Conservation (phyloP, 2,329 filamentous ascomycete genomes). For the Grosmannia huntii region DNA sequence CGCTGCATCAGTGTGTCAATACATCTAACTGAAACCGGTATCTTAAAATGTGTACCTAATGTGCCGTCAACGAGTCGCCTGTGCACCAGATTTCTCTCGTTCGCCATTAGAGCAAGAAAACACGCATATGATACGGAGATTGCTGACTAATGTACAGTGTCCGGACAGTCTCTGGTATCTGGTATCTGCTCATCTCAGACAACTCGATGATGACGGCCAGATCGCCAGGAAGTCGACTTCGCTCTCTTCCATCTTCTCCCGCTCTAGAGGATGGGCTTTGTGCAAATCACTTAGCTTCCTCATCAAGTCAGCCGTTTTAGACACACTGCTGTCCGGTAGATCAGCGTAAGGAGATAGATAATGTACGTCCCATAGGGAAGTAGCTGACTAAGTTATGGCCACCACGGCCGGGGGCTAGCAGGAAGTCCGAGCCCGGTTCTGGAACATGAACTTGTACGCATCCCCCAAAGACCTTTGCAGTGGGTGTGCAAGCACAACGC, state of each 20-base stretch:
- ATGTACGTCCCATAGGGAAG: constrained; percentile 30
- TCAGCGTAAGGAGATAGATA: constrained; percentile 22
- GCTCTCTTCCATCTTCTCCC: constrained; percentile 20
- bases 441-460: constrained; percentile 26
- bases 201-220: constrained; percentile 23
- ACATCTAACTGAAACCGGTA: no score
- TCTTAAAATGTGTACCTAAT: no score
- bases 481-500: constrained; percentile 22
- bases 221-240: constrained; percentile 21
- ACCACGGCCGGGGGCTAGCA: constrained; percentile 19
- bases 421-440: constrained; percentile 19
- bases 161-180: no score
- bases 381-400: constrained; percentile 19
- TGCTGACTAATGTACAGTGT: no score
- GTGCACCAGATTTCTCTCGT: no score
- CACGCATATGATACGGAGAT: no score
- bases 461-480: constrained; percentile 16
- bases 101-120: no score
- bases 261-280: constrained; percentile 18
- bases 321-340: constrained; percentile 21
- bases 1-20: no score
- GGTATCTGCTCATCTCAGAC: no score
- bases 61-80: no score
- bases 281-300: constrained; percentile 27
- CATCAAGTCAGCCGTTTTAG: constrained; percentile 26